Conservation (phyloP, 306 rosid genomes). For the Pyrus betulifolia region DNA sequence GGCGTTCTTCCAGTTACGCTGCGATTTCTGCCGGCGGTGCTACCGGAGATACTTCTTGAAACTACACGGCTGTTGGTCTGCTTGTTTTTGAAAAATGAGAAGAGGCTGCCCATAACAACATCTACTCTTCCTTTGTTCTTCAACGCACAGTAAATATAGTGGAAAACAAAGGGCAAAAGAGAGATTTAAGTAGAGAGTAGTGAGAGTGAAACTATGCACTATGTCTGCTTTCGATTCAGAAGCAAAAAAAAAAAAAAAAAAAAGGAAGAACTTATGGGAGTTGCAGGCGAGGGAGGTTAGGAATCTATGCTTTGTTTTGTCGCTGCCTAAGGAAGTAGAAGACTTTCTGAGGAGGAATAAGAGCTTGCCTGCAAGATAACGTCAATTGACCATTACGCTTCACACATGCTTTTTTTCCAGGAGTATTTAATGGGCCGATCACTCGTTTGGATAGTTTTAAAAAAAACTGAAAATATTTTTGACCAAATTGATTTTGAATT, state of each 20-base stretch:
- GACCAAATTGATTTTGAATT: too few relatives aligned
- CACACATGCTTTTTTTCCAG: background rate
- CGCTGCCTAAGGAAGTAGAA: background rate
- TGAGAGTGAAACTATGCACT: background rate
- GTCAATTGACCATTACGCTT: background rate
- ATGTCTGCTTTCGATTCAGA: background rate
- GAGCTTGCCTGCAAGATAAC: background rate
- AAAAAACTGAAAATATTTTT: too few relatives aligned
- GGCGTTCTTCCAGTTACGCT: background rate
- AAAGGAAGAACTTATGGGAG: background rate
- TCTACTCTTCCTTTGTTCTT: background rate
- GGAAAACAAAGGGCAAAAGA: background rate
- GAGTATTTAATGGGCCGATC: background rate
- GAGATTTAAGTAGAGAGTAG: background rate
- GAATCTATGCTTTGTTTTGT: background rate
- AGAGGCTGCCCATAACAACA: slow-evolving; percentile 39
- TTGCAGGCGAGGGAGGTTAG: background rate
- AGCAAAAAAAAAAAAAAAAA: too few relatives aligned
- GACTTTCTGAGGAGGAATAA: background rate
- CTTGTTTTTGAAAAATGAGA: slow-evolving; percentile 9
- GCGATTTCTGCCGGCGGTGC: background rate
- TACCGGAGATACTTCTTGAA: background rate
- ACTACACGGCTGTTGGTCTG: background rate
- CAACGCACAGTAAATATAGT: background rate
- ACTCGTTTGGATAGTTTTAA: too few relatives aligned